Evolutionary conservation across 129 eudicot genomes (phyloP).

Genomic region (Lactuca saligna): DNA sequence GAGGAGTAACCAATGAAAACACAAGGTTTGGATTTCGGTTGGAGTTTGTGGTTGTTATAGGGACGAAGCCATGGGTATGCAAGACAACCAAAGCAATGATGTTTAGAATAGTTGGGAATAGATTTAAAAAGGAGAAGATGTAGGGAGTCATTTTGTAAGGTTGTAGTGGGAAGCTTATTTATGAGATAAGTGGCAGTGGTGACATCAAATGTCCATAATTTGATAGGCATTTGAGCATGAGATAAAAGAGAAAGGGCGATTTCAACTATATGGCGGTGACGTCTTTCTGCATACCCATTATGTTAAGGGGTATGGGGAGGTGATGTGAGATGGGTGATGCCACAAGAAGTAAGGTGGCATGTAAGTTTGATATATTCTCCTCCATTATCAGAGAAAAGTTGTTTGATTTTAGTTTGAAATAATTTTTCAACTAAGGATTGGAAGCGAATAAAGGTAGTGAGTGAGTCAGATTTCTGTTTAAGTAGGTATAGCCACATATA

Average conservation of each 20-base stretch:
- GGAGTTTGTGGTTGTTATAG: not conserved
- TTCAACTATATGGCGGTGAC: no score
- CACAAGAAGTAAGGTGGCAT: not conserved
- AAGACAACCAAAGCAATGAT: not conserved
- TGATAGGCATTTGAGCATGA: no score
- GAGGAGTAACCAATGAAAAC: not conserved
- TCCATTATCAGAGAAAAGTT: no score
- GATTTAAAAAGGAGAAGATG: not conserved
- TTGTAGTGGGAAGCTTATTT: not conserved
- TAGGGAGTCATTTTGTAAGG: slow-evolving; percentile 4
- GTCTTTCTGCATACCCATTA: not conserved
- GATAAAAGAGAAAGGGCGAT: no score
- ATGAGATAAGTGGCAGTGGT: not conserved
- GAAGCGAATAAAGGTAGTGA: no score
- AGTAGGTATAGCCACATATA: no score
- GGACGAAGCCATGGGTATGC: not conserved
- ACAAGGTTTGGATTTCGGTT: not conserved
- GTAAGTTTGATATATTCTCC: not conserved
- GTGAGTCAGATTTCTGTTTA: no score
- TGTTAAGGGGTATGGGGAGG: not conserved
- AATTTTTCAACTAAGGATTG: no score
- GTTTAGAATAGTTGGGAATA: not conserved
- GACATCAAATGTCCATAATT: not conserved
- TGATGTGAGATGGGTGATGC: not conserved
- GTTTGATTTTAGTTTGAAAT: no score